These are phyloP conservation scores for Abortiporus biennis DNA, from an alignment of 1,284 basidiomycete species.

Conservation along the genomic window DNA sequence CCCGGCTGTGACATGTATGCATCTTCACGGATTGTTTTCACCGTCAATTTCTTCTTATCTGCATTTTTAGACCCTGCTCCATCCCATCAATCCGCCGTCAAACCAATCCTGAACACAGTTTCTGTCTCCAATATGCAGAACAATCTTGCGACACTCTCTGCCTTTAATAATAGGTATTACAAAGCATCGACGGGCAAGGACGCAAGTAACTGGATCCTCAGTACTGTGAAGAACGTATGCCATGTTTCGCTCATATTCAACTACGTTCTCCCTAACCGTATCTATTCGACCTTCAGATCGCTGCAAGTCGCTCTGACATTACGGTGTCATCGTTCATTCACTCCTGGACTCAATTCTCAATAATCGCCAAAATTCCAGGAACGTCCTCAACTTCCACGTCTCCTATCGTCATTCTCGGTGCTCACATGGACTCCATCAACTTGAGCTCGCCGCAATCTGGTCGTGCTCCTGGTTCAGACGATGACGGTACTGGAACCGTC, in stretches of 20 bases:
- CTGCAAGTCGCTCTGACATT: conserved; percentile 33
- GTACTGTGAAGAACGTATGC: conserved; percentile 27
- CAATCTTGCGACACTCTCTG: conserved; percentile 31
- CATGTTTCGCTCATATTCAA: neutral
- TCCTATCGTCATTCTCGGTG: conserved; percentile 51
- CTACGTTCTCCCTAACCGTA: neutral
- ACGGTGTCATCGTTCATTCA: conserved; percentile 52
- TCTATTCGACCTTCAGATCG: conserved; percentile 29
- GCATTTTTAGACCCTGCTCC: conserved; percentile 27
- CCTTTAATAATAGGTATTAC: conserved; percentile 44
- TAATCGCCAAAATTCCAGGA: conserved; percentile 50
- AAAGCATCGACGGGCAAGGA: conserved; percentile 32
- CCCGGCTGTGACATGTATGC: conserved; percentile 24
- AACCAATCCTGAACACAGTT: conserved; percentile 31
- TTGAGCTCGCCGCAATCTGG: conserved; percentile 31
- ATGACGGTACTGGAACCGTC: conserved; percentile 67
- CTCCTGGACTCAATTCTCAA: conserved; percentile 59
- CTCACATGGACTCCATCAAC: conserved; percentile 65
- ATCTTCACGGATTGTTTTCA: conserved; percentile 1
- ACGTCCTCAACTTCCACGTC: conserved; percentile 24
- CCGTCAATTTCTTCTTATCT: conserved; percentile 4
- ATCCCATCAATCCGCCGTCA: conserved; percentile 32
- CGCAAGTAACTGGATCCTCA: conserved; percentile 34
- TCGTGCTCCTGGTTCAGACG: conserved; percentile 63
- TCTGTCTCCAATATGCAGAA: conserved; percentile 36